A percentile compares a stretch with the other conserved stretches of the same genome.
Evolutionary conservation across 75 land plant genomes (phyloP).

Genomic region (Selaginella tamariscina): DNA sequence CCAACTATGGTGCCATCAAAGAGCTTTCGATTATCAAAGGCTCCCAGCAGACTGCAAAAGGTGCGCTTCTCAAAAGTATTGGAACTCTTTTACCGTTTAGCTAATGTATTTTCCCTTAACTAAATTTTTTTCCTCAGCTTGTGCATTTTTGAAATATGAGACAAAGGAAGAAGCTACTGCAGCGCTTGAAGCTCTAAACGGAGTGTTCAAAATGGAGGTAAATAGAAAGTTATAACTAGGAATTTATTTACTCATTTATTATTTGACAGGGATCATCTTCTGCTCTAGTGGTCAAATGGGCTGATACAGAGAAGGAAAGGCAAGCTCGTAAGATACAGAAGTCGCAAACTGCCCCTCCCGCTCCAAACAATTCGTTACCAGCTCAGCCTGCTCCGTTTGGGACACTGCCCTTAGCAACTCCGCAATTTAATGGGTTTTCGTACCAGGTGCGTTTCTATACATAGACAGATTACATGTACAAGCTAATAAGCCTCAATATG

Average conservation of each 20-base stretch:
- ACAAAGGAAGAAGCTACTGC: conserved; percentile 85
- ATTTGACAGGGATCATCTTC: conserved; percentile 64
- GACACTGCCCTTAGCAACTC: conserved; percentile 53
- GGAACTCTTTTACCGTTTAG: neutral
- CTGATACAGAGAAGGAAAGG: conserved; percentile 94
- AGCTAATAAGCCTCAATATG: too few species aligned
- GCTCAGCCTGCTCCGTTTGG: conserved; percentile 59
- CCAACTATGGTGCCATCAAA: conserved; percentile 64
- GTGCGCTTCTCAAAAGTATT: conserved; percentile 18
- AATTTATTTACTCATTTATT: neutral
- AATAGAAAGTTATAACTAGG: neutral
- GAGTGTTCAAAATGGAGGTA: conserved; percentile 91
- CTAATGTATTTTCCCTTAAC: neutral
- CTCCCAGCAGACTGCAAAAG: conserved; percentile 87
- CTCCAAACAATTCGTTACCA: conserved; percentile 16
- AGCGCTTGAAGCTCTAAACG: conserved; percentile 81
- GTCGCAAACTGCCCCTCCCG: conserved; percentile 32
- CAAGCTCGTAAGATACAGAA: conserved; percentile 82
- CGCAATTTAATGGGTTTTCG: conserved; percentile 65
- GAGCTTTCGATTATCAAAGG: conserved; percentile 84
- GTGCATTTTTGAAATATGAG: conserved; percentile 93
- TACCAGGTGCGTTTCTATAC: conserved; percentile 53
- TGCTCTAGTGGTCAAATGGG: conserved; percentile 95
- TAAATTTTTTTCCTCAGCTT: conserved; percentile 36
- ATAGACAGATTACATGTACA: neutral